Base-by-base conservation (phyloP, 2,329 filamentous ascomycete genomes). In the Xylaria sp. region DNA sequence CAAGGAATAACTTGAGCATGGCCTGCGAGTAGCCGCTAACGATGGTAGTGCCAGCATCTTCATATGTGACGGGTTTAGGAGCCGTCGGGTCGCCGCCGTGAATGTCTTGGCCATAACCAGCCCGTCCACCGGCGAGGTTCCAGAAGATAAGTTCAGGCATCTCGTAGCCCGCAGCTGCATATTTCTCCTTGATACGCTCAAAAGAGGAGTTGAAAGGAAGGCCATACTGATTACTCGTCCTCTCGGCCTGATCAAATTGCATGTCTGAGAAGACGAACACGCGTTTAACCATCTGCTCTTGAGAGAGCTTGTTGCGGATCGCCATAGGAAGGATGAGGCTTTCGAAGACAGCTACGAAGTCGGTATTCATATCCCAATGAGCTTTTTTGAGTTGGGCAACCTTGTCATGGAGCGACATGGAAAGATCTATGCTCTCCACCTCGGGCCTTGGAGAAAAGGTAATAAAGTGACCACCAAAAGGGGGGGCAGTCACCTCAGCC, bases 201-300 rank as follows among this genome's bases (percentile, higher is more conserved):
- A 82, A 86, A 2, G 83, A 84, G 0, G 81, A 82, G 3, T 72
- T 75, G 82, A 83, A 86, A 13, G 83, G 84, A 0, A 81, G 82
- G 2, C 72, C 74, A 81, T 83, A 85, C 13, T 11, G 29, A 33
- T 20, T 9, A 5, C 10, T 2, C 3, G 10, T n/a, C 17, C 4
- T 2, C 57, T 38, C 67, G 61, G 81, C 81, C 0, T 64, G 0
- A 68, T 89, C 75, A 72, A 89, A 89, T 50, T 89, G 85, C 87
- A 89, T 89, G 73, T 88, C 86, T 50, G 79, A 84, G 71, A 89
- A 89, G 38, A 89, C 83, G 71, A 89, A 88, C 17, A 89, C 73
- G 3, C 84, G 83, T 77, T 87, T 88, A 17, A 89, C 82, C 86
- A 89, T 89, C 44, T 89, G 82, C 61, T 87, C 84, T 44, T 79